Evolutionary conservation across 2,329 filamentous ascomycete genomes (phyloP).

Genomic region (Exophiala phaeomuriformis): DNA sequence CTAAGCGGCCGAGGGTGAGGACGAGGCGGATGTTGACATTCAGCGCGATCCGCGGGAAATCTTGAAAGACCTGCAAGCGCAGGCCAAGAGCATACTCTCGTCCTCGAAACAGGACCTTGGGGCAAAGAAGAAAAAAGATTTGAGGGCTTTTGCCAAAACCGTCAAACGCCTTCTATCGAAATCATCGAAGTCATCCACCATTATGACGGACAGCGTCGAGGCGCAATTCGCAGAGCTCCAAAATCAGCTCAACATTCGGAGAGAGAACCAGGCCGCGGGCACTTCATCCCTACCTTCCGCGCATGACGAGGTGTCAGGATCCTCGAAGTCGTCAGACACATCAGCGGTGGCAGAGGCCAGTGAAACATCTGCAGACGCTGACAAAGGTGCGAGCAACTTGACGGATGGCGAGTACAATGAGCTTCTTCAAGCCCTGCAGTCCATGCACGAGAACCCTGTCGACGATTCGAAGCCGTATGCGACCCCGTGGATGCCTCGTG

Average conservation of each 20-base stretch:
- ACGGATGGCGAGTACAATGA: constrained; percentile 43
- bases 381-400: constrained; percentile 37
- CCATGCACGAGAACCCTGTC: constrained; percentile 66
- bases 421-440: constrained; percentile 51
- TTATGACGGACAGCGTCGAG: constrained; percentile 45
- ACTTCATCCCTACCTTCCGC: constrained; percentile 16
- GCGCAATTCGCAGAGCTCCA: constrained; percentile 50
- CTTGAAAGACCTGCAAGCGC: constrained; percentile 49
- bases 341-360: constrained; percentile 27
- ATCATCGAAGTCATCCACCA: constrained; percentile 36
- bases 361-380: constrained; percentile 33
- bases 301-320: constrained; percentile 9
- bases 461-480: constrained; percentile 75
- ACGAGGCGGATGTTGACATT: constrained; percentile 37
- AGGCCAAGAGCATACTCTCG: constrained; percentile 55
- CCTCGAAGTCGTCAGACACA: constrained; percentile 1
- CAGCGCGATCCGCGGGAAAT: constrained; percentile 39
- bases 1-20: constrained; percentile 16
- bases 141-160: constrained; percentile 63
- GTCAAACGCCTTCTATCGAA: constrained; percentile 57
- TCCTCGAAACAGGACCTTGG: constrained; percentile 49
- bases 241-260: constrained; percentile 39
- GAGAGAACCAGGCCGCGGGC: constrained; percentile 20
- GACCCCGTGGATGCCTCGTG: constrained; percentile 81
- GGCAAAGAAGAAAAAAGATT: constrained; percentile 65